A percentile compares a stretch with the other conserved stretches of the same genome.
phyloP scores from a whole-genome alignment of 495 filamentous ascomycete species.

The Podospora fimiseda region DNA sequence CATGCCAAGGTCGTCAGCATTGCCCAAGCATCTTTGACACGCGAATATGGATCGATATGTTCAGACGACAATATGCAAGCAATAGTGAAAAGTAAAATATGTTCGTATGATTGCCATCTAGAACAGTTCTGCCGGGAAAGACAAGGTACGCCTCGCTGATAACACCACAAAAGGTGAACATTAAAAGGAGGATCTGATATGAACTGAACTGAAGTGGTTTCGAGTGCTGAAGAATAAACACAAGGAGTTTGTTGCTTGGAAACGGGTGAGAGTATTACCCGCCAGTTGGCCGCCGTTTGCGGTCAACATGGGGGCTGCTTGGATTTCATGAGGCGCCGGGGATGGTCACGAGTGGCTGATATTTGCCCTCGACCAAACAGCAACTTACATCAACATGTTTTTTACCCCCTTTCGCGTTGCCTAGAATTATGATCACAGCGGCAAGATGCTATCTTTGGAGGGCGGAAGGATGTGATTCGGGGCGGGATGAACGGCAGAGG shows the following conservation, averaged over 20 bases:
- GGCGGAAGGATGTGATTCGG: not conserved
- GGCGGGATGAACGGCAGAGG: not conserved
- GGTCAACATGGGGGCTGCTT: not conserved
- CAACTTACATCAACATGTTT: not conserved
- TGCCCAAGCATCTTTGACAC: not conserved
- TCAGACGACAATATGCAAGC: slow-evolving; percentile 7
- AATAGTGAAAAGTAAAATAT: not conserved
- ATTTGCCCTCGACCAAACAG: not conserved
- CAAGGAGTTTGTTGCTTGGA: not conserved
- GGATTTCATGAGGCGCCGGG: not conserved
- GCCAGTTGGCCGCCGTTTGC: not conserved
- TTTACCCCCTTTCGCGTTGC: too few relatives aligned
- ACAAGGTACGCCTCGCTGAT: too few relatives aligned
- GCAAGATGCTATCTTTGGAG: not conserved
- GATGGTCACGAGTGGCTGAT: not conserved
- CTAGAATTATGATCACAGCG: not conserved
- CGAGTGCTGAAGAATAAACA: not conserved
- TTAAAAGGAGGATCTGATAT: too few relatives aligned
- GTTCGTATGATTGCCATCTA: slow-evolving; percentile 4
- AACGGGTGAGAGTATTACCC: not conserved
- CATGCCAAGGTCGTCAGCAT: slow-evolving; percentile 1
- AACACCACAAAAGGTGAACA: too few relatives aligned
- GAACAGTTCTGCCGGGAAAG: slow-evolving; percentile 4
- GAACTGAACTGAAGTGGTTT: too few relatives aligned
- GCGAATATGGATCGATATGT: not conserved